Conservation (phyloP, 306 rosid genomes). For the Trifolium pratense region DNA sequence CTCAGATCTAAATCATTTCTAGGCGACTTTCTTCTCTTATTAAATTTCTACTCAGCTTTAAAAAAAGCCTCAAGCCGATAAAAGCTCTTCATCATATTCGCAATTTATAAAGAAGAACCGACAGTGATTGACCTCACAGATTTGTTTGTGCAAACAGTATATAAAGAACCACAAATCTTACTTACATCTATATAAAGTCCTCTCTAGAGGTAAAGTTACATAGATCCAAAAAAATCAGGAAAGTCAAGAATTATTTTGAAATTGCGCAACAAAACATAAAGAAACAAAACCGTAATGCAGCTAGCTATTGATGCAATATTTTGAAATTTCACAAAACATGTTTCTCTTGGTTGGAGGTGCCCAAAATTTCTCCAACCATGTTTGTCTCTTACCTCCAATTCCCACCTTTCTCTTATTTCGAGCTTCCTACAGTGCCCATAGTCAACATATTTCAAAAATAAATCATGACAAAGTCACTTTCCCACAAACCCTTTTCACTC, state of each 20-base stretch:
- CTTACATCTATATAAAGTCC: no score
- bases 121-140: no score
- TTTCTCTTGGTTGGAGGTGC: conserved; percentile 29
- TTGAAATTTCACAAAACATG: conserved; percentile 43
- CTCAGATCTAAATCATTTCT: no score
- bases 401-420: conserved; percentile 61
- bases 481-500: conserved; percentile 44
- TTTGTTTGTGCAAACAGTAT: no score
- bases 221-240: no score
- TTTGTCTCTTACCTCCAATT: conserved; percentile 9
- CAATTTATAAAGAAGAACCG: no score
- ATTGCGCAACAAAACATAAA: not conserved
- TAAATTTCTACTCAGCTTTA: no score
- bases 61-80: no score
- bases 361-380: conserved; percentile 47
- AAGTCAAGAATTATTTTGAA: not conserved
- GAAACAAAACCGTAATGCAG: conserved; percentile 11
- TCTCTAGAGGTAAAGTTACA: not conserved
- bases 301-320: not conserved
- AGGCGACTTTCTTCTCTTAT: no score
- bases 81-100: no score
- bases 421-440: conserved; percentile 46
- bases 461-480: conserved; percentile 65
- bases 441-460: conserved; percentile 55
- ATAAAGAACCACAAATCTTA: no score